A percentile compares a stretch with the other conserved stretches of the same genome.
Conservation (phyloP, 1,139 yeast species). For the Cylindricascospora bacillispora region DNA sequence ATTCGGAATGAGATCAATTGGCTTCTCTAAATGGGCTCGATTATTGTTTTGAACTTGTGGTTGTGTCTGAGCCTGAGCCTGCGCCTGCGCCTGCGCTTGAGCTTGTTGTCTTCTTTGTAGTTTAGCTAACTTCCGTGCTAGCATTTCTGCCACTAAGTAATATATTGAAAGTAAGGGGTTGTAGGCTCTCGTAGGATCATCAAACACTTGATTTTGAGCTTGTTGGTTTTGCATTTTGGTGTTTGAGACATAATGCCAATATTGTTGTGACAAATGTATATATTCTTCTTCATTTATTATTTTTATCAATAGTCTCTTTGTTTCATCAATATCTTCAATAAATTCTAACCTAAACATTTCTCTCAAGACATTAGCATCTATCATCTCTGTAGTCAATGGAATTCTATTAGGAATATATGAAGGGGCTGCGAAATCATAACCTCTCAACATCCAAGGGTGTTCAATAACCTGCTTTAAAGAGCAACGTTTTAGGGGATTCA, state of each 20-base stretch:
- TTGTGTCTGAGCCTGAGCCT: conserved; percentile 1
- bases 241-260: conserved; percentile 14
- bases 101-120: conserved; percentile 18
- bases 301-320: conserved; percentile 43
- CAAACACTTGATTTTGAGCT: conserved; percentile 14
- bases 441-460: conserved; percentile 94
- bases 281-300: conserved; percentile 60
- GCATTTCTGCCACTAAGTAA: conserved; percentile 74
- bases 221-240: conserved; percentile 3
- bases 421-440: conserved; percentile 63
- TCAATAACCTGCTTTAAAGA: conserved; percentile 61
- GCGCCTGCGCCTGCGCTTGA: conserved; percentile 10
- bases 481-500: conserved; percentile 75
- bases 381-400: conserved; percentile 53
- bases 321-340: conserved; percentile 49
- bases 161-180: conserved; percentile 86
- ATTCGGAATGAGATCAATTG: conserved; percentile 2
- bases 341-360: conserved; percentile 75
- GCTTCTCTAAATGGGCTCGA: background rate
- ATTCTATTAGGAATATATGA: conserved; percentile 63
- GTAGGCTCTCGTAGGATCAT: conserved; percentile 83
- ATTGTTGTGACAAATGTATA: conserved; percentile 28
- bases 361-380: conserved; percentile 55
- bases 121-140: conserved; percentile 52
- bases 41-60: background rate